Base-by-base conservation (phyloP, 177 flowering plant genomes). In the Telopea speciosissima region DNA sequence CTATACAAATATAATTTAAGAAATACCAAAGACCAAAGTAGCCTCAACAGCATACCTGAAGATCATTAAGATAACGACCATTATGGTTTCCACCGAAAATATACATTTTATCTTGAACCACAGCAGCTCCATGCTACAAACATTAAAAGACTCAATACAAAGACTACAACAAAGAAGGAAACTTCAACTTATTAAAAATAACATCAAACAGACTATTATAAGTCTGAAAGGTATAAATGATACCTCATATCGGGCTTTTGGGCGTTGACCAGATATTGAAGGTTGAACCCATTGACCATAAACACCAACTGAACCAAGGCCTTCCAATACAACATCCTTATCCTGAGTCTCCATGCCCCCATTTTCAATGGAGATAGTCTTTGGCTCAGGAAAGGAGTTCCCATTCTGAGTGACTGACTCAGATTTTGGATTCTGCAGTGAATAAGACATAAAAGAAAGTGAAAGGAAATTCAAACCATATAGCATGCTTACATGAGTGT, bases 171-270 rank as follows among this genome's bases (percentile, higher is more conserved):
- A 66, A 12, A 17, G 49, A 23, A 62, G 61, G 40, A 65, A 25
- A 12, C 19, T 16, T 75, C 19, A 67, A 60, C 24, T 33, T 33
- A 49, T 49, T 45, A 23, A 26, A 68, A 63, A 22, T 31, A 5
- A 5, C 14, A 19, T 23, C 68, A 70, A 58, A n/a, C 42, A n/a
- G 52, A 73, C 25, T 26, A 24, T 21, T 44, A 26, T 6, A 5
- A 65, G 64, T 67, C 28, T 3, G 70, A 45, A 62, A 60, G 24
- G 68, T 25, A 77, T n/a, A 68, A 25, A 49, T 31, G 61, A 70
- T 77, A 89, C 99, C 97, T 96, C 97, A 83, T 96, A 96, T 76
- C 99, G 90, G n/a, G 97, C 78, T 80, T 84, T 93, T n/a, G 99
- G 99, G n/a, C 79, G 85, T 80, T 85, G 90, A 36, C 98, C 97